Conservation (phyloP, 2,329 filamentous ascomycete genomes). For the Cercospora beticola region DNA sequence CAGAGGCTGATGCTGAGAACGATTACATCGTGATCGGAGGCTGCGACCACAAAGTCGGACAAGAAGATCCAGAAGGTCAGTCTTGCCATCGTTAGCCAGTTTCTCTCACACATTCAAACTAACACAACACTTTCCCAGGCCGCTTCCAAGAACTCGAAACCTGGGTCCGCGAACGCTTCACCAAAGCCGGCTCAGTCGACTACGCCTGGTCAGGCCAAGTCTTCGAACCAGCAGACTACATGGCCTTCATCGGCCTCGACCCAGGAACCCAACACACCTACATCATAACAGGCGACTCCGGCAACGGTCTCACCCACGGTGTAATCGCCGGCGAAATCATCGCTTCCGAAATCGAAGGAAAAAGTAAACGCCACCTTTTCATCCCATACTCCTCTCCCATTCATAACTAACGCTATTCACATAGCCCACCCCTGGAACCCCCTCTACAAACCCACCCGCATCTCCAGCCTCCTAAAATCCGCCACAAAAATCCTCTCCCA, state of each 20-base stretch:
- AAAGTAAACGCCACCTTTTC: conserved; percentile 10
- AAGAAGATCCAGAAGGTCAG: conserved; percentile 40
- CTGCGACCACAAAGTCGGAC: conserved; percentile 60
- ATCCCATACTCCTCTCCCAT: background rate
- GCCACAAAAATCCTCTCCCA: conserved; percentile 50
- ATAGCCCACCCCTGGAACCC: conserved; percentile 49
- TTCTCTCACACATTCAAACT: background rate
- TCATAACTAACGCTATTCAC: too few relatives aligned
- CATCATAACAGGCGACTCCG: conserved; percentile 58
- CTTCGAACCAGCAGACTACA: conserved; percentile 55
- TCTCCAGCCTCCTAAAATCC: conserved; percentile 48
- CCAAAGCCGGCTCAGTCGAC: conserved; percentile 51
- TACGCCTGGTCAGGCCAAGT: conserved; percentile 61
- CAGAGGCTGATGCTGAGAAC: conserved; percentile 53
- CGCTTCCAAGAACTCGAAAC: conserved; percentile 54
- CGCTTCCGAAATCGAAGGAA: conserved; percentile 54
- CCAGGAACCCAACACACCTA: conserved; percentile 54
- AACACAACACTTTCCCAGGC: background rate
- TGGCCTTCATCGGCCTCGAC: conserved; percentile 59
- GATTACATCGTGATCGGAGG: conserved; percentile 59
- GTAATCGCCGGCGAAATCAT: conserved; percentile 55
- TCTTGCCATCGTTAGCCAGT: background rate
- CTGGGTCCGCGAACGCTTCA: conserved; percentile 56
- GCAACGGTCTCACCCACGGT: conserved; percentile 58
- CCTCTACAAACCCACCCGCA: conserved; percentile 54